phyloP scores from a whole-genome alignment of 176 grass and related monocot genomes.

The Tillandsia leiboldiana region DNA sequence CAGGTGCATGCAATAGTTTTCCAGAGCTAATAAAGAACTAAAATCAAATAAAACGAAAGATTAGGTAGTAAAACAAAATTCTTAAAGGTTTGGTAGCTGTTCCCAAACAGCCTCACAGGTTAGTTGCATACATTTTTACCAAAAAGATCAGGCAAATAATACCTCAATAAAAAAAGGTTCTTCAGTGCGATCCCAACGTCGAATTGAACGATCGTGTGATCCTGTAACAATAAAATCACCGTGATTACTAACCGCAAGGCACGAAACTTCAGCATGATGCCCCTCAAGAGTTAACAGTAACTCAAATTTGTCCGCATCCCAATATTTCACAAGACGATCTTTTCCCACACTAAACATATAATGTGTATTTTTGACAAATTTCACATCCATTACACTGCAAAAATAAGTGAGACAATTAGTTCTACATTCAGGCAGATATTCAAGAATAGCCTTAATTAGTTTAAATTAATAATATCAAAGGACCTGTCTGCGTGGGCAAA shows the following conservation, averaged over 20 bases:
- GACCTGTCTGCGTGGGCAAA: constrained; percentile 90
- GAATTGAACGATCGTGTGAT: constrained; percentile 90
- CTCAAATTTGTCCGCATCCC: constrained; percentile 98
- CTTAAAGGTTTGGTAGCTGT: too few relatives aligned
- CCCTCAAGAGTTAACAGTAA: constrained; percentile 89
- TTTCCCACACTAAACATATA: constrained; percentile 97
- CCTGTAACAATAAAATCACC: constrained; percentile 90
- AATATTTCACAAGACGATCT: constrained; percentile 83
- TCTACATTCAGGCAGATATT: neutral
- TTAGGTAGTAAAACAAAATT: too few relatives aligned
- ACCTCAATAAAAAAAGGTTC: constrained; percentile 93
- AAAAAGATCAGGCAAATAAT: constrained; percentile 11
- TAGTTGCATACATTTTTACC: neutral
- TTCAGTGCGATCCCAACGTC: constrained; percentile 93
- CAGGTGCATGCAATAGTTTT: neutral
- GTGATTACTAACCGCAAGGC: constrained; percentile 62
- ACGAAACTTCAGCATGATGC: constrained; percentile 97
- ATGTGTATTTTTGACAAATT: constrained; percentile 86
- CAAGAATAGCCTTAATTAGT: neutral
- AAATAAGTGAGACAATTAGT: constrained; percentile 13
- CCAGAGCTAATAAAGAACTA: neutral
- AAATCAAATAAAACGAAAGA: neutral
- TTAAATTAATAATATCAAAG: neutral
- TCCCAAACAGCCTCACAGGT: too few relatives aligned
- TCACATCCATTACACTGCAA: constrained; percentile 90